These are phyloP conservation scores for Solanum phureja DNA, from an alignment of 257 asterid genomes.

Conservation along the genomic window DNA sequence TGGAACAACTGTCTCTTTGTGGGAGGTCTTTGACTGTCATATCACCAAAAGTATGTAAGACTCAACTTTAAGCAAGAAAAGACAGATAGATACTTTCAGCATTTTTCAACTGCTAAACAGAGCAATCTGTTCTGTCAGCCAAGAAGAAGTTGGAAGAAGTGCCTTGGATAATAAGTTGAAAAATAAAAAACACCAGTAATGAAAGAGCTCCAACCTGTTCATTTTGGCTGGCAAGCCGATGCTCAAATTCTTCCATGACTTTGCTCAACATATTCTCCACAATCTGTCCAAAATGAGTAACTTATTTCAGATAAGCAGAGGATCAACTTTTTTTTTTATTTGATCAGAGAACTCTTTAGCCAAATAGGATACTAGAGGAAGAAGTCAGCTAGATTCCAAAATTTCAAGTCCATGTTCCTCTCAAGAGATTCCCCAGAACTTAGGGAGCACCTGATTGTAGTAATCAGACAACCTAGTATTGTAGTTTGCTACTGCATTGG, in stretches of 20 bases:
- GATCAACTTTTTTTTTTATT: neutral
- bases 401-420: neutral
- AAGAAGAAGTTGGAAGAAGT: neutral
- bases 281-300: slow-evolving; percentile 35
- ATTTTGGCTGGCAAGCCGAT: slow-evolving; percentile 29
- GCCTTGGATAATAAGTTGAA: neutral
- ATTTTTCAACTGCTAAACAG: neutral
- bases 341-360: neutral
- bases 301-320: slow-evolving; percentile 2
- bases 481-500: neutral
- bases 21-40: slow-evolving; percentile 18
- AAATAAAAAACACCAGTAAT: neutral
- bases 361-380: neutral
- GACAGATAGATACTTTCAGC: neutral
- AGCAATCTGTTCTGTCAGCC: neutral
- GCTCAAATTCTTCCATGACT: slow-evolving; percentile 72
- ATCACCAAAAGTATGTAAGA: neutral
- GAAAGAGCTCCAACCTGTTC: slow-evolving; percentile 35
- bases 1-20: slow-evolving; percentile 8
- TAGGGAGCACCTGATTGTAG: neutral
- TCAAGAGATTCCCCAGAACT: neutral
- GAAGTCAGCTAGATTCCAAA: neutral
- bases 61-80: neutral
- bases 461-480: neutral
- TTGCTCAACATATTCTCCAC: slow-evolving; percentile 62